Base-by-base conservation (phyloP, 306 rosid genomes). In the Quercus ilex region DNA sequence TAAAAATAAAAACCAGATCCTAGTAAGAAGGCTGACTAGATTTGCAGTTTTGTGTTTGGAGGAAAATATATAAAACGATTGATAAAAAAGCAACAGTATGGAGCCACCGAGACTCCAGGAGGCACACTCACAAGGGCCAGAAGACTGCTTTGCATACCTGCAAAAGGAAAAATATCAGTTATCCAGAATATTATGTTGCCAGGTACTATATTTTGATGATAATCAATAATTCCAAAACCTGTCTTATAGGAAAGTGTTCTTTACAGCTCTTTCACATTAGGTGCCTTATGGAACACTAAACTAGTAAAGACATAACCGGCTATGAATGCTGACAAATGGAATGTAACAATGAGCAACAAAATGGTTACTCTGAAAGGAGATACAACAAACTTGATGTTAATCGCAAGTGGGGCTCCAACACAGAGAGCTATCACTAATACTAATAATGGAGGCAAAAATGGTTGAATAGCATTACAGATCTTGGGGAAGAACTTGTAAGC, bases 101-200 rank as follows among this genome's bases (percentile, higher is more conserved):
- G 82, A 88, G 92, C 90, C 81, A 94, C 97, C 25, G 99, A 94
- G 75, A 94, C 87, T 55, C 97, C 99, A 11, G 99, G 97, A 83
- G 99, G 92, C 67, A 94, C 91, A 57, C 97, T 73, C 74, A 94
- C 97, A 4, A 92, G 93, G 76, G 97, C 99, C 67, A 94, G 97
- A 79, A 94, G 97, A 81, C 99, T 94, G 82, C 99, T 91, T 80
- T 94, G 99, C 97, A 92, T 94, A 78, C 99, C 99, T 94, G 86
- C 71, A 62, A 74, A 85, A 65, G 55, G 1, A 65, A 46, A 69
- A 41, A 53, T 18, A 85, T 55, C 25, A 41, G 49, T 69, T 78
- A 31, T 35, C 56, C 59, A 43, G 55, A 55, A n/a, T 30, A 38
- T 77, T 17, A 74, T 76, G 75, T 35, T 55, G 23, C 26, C 74